These are phyloP conservation scores for Euclidium syriacum DNA, from an alignment of 345 rosid species.

Conservation along the genomic window DNA sequence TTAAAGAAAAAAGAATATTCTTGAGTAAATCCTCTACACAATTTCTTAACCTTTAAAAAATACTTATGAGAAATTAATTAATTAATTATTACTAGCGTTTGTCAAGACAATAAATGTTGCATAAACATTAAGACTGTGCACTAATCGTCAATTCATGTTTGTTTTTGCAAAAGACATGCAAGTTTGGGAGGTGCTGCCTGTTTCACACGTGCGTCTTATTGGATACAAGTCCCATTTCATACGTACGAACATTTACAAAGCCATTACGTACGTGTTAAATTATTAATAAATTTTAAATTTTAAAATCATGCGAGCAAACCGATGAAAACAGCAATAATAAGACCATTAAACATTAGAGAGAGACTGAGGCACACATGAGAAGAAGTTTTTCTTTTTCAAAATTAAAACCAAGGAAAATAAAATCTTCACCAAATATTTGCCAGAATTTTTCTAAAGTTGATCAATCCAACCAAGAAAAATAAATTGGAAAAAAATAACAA, in stretches of 20 bases:
- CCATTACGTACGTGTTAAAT: conserved; percentile 4
- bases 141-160: too few relatives aligned
- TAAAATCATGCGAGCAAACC: background rate
- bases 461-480: conserved; percentile 13
- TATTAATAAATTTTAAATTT: background rate
- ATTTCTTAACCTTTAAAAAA: too few relatives aligned
- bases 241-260: background rate
- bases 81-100: too few relatives aligned
- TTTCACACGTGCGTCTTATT: conserved; percentile 1
- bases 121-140: too few relatives aligned
- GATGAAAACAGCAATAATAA: conserved; percentile 14
- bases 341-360: conserved; percentile 16
- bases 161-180: too few relatives aligned
- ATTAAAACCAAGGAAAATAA: background rate
- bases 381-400: background rate
- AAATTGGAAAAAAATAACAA: background rate
- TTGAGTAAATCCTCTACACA: too few relatives aligned
- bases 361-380: background rate
- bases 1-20: too few relatives aligned
- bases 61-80: too few relatives aligned
- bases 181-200: too few relatives aligned
- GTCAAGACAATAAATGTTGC: too few relatives aligned
- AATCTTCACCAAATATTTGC: conserved; percentile 22
- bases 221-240: background rate
- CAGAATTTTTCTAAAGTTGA: conserved; percentile 14